Evolutionary conservation across 1,284 basidiomycete genomes (phyloP).

Genomic region (Apiotrichum sp.): DNA sequence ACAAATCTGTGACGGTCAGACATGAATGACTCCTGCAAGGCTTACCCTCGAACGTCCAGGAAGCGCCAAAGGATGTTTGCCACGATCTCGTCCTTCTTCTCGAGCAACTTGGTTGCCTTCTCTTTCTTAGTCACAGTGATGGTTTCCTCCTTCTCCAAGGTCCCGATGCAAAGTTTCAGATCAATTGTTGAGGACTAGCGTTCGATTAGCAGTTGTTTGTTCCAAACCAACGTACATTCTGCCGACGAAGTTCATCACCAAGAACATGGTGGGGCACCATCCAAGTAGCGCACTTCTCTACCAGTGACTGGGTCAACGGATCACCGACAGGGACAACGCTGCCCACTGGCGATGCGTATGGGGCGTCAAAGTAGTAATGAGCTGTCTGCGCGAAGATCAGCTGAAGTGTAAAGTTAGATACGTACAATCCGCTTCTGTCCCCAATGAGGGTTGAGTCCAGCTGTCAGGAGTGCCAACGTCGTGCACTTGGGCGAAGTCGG

Average conservation of each 20-base stretch:
- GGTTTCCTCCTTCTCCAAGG: conserved; percentile 70
- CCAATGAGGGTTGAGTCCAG: conserved; percentile 69
- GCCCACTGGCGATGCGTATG: conserved; percentile 23
- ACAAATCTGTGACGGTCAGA: conserved; percentile 55
- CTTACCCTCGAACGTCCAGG: conserved; percentile 85
- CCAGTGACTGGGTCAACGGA: conserved; percentile 71
- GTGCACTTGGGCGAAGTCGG: conserved; percentile 87
- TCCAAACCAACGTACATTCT: conserved; percentile 65
- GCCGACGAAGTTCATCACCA: conserved; percentile 89
- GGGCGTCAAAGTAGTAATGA: conserved; percentile 50
- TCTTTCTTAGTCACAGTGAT: conserved; percentile 70
- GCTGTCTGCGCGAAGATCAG: conserved; percentile 33
- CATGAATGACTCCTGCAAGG: conserved; percentile 2
- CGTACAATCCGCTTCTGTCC: conserved; percentile 59
- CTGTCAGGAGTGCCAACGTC: conserved; percentile 74
- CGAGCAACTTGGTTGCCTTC: conserved; percentile 73
- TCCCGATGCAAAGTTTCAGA: conserved; percentile 87
- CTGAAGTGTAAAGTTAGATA: not conserved
- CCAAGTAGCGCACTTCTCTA: conserved; percentile 87
- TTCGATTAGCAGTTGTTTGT: no score
- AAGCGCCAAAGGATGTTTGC: conserved; percentile 98
- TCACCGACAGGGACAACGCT: conserved; percentile 63
- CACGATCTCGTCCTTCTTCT: conserved; percentile 97
- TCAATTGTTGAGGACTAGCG: conserved; percentile 86
- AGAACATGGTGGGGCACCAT: conserved; percentile 79